These are phyloP conservation scores for Chlorella sorokiniana DNA, from an alignment of 139 green algal genomes.

Conservation along the genomic window DNA sequence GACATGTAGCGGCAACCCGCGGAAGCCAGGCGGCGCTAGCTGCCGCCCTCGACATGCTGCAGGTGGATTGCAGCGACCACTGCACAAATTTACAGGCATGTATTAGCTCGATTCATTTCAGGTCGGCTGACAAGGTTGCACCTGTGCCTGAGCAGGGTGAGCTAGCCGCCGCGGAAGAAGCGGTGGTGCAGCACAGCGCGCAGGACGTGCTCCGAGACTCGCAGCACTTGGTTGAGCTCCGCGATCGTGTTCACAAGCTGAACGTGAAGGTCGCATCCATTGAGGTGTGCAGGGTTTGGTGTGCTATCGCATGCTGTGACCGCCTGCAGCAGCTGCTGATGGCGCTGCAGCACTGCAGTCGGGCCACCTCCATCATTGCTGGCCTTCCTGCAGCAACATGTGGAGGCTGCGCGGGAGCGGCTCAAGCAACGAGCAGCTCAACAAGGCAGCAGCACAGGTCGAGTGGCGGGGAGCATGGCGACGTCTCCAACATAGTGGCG, in stretches of 20 bases:
- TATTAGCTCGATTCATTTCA: neutral
- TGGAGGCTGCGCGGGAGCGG: too few relatives aligned
- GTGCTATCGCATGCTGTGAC: neutral
- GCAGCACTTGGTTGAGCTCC: constrained; percentile 7
- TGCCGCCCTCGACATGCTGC: neutral
- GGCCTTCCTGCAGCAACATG: too few relatives aligned
- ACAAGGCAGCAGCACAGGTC: too few relatives aligned
- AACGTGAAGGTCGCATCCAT: neutral
- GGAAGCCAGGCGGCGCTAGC: neutral
- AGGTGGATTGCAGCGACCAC: neutral
- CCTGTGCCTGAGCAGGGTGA: neutral
- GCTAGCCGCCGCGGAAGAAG: neutral
- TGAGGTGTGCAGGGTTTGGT: constrained; percentile 6
- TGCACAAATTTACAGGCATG: neutral
- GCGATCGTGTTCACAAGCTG: neutral
- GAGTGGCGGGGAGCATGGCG: too few relatives aligned
- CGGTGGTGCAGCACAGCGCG: neutral
- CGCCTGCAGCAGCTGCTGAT: neutral
- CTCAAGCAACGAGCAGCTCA: too few relatives aligned
- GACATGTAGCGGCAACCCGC: neutral
- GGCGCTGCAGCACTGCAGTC: neutral
- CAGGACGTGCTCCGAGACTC: too few relatives aligned
- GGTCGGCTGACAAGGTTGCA: neutral
- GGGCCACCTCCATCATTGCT: too few relatives aligned
- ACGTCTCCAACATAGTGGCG: too few relatives aligned